These are phyloP conservation scores for Cordyceps cateniannulata DNA, from an alignment of 2,329 filamentous ascomycete genomes.

Conservation along the genomic window DNA sequence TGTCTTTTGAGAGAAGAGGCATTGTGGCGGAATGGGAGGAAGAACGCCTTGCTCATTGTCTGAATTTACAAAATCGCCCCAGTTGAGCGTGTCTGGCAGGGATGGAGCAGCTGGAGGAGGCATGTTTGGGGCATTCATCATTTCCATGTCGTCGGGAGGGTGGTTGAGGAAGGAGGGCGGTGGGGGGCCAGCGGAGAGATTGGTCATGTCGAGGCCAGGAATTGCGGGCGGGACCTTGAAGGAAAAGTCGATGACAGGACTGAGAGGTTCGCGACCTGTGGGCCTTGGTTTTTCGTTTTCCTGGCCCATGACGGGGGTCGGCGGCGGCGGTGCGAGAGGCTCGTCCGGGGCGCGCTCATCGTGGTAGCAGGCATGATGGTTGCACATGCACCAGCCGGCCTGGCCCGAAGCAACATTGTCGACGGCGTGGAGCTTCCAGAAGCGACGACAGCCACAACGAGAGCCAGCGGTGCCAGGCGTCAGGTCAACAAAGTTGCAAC, in stretches of 20 bases:
- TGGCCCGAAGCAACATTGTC: constrained; percentile 34
- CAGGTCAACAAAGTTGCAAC: constrained; percentile 53
- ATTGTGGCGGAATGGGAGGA: constrained; percentile 45
- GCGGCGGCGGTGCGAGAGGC: constrained; percentile 11
- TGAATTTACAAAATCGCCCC: constrained; percentile 38
- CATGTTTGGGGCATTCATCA: constrained; percentile 15
- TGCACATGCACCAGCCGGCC: constrained; percentile 53
- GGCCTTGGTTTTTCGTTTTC: constrained; percentile 45
- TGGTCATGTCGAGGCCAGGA: constrained; percentile 36
- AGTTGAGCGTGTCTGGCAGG: constrained; percentile 51
- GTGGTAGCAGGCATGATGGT: constrained; percentile 56
- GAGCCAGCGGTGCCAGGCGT: constrained; percentile 44
- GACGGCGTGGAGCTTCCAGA: constrained; percentile 44
- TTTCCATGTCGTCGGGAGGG: constrained; percentile 21
- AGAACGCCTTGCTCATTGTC: constrained; percentile 25
- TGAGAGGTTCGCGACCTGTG: constrained; percentile 43
- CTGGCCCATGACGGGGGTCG: constrained; percentile 32
- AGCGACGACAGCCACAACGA: constrained; percentile 54
- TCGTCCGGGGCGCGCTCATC: constrained; percentile 35
- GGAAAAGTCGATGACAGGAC: constrained; percentile 44
- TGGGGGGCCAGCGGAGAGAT: constrained; percentile 22
- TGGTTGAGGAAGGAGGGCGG: constrained; percentile 30
- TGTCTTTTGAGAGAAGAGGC: constrained; percentile 44
- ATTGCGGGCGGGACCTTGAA: constrained; percentile 31
- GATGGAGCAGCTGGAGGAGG: constrained; percentile 31